Percentiles rank a stretch among this genome's conserved stretches.
These are phyloP conservation scores for Lodderomyces parapsilosis DNA, from an alignment of 1,139 yeast species.

Conservation along the genomic window DNA sequence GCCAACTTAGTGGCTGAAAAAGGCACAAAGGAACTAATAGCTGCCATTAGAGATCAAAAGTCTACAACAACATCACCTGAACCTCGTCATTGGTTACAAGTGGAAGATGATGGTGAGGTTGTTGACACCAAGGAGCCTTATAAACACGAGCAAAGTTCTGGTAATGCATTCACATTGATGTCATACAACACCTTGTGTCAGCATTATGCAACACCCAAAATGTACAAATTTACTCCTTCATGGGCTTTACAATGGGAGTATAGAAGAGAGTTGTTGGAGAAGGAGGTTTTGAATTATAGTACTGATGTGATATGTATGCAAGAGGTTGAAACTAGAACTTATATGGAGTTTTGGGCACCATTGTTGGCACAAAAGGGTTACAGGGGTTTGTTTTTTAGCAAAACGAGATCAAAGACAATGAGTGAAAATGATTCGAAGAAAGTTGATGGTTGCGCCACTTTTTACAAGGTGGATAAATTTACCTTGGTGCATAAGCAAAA, in stretches of 20 bases:
- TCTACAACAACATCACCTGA: constrained; percentile 65
- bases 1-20: constrained; percentile 72
- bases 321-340: constrained; percentile 89
- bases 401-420: constrained; percentile 93
- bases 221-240: constrained; percentile 93
- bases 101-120: constrained; percentile 75
- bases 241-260: constrained; percentile 98
- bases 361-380: constrained; percentile 72
- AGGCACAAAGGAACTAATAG: constrained; percentile 82
- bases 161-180: constrained; percentile 65
- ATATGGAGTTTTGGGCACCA: constrained; percentile 84
- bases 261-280: constrained; percentile 71
- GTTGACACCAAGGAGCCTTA: constrained; percentile 37
- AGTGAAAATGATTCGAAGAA: constrained; percentile 75
- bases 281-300: constrained; percentile 63
- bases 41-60: constrained; percentile 77
- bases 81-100: constrained; percentile 78
- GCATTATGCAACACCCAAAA: constrained; percentile 87
- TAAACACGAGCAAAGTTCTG: constrained; percentile 20
- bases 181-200: constrained; percentile 93
- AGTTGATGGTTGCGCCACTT: constrained; percentile 97
- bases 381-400: constrained; percentile 77
- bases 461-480: constrained; percentile 70
- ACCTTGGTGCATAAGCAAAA: constrained; percentile 67
- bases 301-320: constrained; percentile 88